Evolutionary conservation across 257 asterid genomes (phyloP), one percentile per base, ranked within the genome.

Genomic region (Fraxinus americana): DNA sequence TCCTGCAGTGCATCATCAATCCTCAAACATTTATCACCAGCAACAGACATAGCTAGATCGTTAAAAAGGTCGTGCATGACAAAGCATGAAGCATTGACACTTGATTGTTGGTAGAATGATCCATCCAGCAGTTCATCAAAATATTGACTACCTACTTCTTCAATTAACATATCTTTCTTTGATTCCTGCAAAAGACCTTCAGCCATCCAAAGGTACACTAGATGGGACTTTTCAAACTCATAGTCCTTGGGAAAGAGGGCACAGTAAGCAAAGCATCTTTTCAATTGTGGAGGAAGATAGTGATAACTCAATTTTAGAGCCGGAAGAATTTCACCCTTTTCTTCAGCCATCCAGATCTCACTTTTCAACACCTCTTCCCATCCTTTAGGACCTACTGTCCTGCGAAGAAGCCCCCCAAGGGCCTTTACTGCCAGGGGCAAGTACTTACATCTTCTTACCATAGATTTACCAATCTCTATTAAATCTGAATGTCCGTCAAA

Each of bases 181-280:
- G 70, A 23, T n/a, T 54, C 45, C 13, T 74, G 41, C 11, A 74
- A 3, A 61, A 74, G 38, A 59, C 65, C 79, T 41, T 75, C 72
- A 11, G 75, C 84, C 73, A 50, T 79, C 86, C 86, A 83, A 0
- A 79, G 34, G 9, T 43, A 2, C 45, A 75, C 73, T 1, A 83
- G 36, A 61, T 79, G 70, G 7, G 50, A 29, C 66, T 65, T 41
- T 8, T 50, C 14, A 23, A 83, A 75, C 29, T 1, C 65, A 19
- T 79, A 75, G 43, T 77, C 83, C 76, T 76, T 83, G 21, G 86
- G 86, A 73, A 41, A 79, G 57, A 83, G 67, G 1, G 86, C 76
- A 61, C 86, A 83, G 29, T 66, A 83, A 5, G 80, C 66, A 76
- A 83, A 83, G 29, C 83, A 79, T 5, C 13, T 68, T 39, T 76